Base-by-base conservation (phyloP, 352 stramenopile species). In the Pythium sp. region DNA sequence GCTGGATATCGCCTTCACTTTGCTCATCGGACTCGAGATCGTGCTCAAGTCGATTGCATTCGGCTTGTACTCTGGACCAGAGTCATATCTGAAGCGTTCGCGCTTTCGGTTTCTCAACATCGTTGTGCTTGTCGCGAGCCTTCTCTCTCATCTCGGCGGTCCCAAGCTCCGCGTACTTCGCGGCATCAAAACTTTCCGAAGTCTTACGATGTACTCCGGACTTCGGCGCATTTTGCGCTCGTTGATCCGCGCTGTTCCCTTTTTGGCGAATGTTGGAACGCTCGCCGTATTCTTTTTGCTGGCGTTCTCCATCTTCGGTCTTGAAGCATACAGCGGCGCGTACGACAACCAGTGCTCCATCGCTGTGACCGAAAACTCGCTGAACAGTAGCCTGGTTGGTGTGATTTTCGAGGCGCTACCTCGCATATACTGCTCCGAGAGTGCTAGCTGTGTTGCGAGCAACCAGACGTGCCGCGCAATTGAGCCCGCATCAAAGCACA, bases 201-300 rank as follows among this genome's bases (percentile, higher is more conserved):
- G 73, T 46, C 76, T 94, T 62, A 91, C 86, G 12, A 74, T 92
- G 3, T 84, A 89, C 62, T 71, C 78, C 1, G 86, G 86, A 0
- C 63, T 94, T 36, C 77, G 82, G 2, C 84, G 86, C 46, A 94
- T 94, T 53, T 61, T 92, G 18, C 82, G 86, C 57, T 79, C 86
- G 12, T 70, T 94, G 11, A 74, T 78, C 41, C 80, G 84, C 1
- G 86, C 86, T 0, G 76, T 94, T 4, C 86, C 86, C 30, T 92
- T 94, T 56, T 73, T 94, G 3, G 81, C 86, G 36, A 94, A 94
- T 57, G 86, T 94, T 18, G 77, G 70, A 4, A 90, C 82, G 28
- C 76, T 94, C 36, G 77, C 86, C 5, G 72, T 92, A 57, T 94
- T 94, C 34, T 88, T 88, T 7, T 57, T 94, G 30, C 76, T 94